A percentile compares a stretch with the other conserved stretches of the same genome.
Evolutionary conservation across 106 monocot species (phyloP).

Genomic region (Amphibolis antarctica): DNA sequence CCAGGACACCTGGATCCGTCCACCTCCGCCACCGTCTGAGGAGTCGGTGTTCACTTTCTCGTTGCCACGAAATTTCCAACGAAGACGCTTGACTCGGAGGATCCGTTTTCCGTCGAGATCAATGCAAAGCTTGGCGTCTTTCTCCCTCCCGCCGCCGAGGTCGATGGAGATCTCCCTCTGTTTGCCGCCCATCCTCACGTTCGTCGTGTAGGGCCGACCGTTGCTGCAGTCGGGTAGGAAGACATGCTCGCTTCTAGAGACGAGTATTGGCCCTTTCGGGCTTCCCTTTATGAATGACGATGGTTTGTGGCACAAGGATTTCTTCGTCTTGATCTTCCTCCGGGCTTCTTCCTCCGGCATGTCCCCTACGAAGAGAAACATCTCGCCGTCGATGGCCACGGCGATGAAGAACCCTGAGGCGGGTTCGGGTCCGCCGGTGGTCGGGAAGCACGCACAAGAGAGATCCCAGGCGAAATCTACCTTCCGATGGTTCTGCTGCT

Average conservation of each 20-base stretch:
- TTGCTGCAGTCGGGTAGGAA: constrained; percentile 19
- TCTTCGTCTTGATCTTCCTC: constrained; percentile 26
- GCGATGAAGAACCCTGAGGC: constrained; percentile 44
- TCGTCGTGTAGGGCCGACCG: constrained; percentile 33
- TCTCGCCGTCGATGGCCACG: constrained; percentile 50
- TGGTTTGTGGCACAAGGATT: not conserved
- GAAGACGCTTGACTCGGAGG: constrained; percentile 50
- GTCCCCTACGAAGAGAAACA: constrained; percentile 54
- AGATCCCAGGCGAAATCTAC: constrained; percentile 68
- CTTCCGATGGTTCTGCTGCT: not conserved
- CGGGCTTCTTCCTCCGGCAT: constrained; percentile 22
- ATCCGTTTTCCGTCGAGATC: constrained; percentile 47
- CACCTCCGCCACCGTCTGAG: not conserved
- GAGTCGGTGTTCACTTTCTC: constrained; percentile 31
- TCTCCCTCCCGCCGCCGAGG: constrained; percentile 26
- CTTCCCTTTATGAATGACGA: not conserved
- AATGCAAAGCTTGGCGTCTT: constrained; percentile 31
- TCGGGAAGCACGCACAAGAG: constrained; percentile 38
- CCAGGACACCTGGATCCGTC: constrained; percentile 42
- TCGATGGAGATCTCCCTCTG: constrained; percentile 59
- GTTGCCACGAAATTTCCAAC: constrained; percentile 88
- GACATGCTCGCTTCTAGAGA: constrained; percentile 65
- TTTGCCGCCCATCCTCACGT: constrained; percentile 35
- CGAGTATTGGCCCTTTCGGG: constrained; percentile 15
- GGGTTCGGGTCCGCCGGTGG: constrained; percentile 46